These are phyloP conservation scores for Cladosporium colombiae DNA, from an alignment of 2,329 filamentous ascomycete species.

Conservation along the genomic window DNA sequence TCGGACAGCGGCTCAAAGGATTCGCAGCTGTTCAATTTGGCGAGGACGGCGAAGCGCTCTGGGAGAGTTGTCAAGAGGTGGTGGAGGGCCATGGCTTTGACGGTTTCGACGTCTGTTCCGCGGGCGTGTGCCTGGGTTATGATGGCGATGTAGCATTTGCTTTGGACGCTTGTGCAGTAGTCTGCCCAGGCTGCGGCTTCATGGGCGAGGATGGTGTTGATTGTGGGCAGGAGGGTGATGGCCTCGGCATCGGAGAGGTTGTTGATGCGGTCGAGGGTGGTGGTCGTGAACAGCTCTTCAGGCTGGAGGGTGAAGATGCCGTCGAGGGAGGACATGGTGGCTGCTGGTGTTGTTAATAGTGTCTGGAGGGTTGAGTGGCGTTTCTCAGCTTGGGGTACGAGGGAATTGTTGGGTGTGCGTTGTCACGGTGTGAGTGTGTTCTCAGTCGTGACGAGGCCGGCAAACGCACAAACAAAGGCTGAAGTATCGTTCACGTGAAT, in stretches of 20 bases:
- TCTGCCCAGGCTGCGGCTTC: not conserved
- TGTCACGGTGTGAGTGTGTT: not conserved
- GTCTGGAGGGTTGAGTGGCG: not conserved
- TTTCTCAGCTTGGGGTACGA: not conserved
- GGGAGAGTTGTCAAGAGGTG: not conserved
- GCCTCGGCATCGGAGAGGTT: not conserved
- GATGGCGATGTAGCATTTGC: slow-evolving; percentile 1
- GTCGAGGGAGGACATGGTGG: slow-evolving; percentile 10
- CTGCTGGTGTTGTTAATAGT: not conserved
- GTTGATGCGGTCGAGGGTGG: not conserved
- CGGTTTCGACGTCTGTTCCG: not conserved
- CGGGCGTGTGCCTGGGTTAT: not conserved
- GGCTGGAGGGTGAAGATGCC: slow-evolving; percentile 2
- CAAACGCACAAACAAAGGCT: not conserved
- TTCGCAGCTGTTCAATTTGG: not conserved
- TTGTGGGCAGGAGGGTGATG: not conserved
- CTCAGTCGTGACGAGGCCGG: not conserved
- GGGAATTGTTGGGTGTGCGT: not conserved
- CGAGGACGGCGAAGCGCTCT: not conserved
- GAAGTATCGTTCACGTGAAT: not conserved
- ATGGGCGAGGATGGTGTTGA: not conserved
- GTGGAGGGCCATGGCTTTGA: not conserved
- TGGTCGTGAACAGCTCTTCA: not conserved
- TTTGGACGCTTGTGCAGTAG: not conserved
- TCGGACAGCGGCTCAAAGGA: not conserved